Base-by-base conservation (phyloP, 208 protist genomes). In the Wallacemonas sp. region DNA sequence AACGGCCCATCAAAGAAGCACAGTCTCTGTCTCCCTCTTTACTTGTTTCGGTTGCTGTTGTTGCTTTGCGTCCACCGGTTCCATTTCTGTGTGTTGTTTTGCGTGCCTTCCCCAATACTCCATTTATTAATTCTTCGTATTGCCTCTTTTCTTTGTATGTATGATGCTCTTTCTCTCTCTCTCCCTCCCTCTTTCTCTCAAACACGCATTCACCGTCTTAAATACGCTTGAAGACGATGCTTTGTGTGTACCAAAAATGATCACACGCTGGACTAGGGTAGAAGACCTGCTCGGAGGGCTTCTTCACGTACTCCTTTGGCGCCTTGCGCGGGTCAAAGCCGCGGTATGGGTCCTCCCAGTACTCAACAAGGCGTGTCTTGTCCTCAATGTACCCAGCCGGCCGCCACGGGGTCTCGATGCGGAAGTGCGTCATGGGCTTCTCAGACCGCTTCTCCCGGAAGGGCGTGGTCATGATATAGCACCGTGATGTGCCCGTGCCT, bases 241-340 rank as follows among this genome's bases (percentile, higher is more conserved):
- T 94, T 62, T 90, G 84, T 19, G 90, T 94, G 77, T 93, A 96
- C 82, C 83, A 96, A 71, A 93, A 94, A 31, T 73, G 74, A 39
- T 94, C 85, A 27, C 80, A 72, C 17, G 68, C 62, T 22, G 75
- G 82, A 55, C 77, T 84, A 15, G 86, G 80, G 54, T 75, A 67
- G 61, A 93, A 96, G 21, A 89, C 66, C 11, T 81, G 62, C 36
- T 84, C 72, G 30, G 70, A 81, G 14, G 82, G 74, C 69, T 90
- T 90, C 47, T 83, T 88, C 17, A 88, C 68, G n/a, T 80, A 75
- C 17, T 77, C 79, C 74, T 96, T 94, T 5, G 90, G 80, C 30
- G 84, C 81, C 42, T 78, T 66, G 45, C 87, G 77, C 2, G 90
- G 90, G 68, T 96, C 90, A 64, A 90, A 92, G 39, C 77, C 87